phyloP scores from a whole-genome alignment of 2,329 filamentous ascomycete genomes.

The Stemphylium lycopersici region DNA sequence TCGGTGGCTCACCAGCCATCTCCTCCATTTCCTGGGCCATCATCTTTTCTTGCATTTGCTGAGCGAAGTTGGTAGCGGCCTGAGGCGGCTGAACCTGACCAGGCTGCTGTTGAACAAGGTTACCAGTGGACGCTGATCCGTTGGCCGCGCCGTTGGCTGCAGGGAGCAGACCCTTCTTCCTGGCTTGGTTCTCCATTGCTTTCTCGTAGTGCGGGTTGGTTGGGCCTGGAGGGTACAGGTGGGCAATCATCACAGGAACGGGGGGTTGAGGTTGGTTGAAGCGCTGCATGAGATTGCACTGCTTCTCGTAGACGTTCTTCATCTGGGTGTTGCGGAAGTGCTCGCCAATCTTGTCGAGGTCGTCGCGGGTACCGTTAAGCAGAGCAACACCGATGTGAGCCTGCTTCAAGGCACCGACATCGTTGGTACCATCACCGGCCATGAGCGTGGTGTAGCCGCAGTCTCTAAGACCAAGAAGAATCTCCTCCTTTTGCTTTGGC shows the following conservation, averaged over 20 bases:
- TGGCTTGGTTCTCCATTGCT: slow-evolving; percentile 84
- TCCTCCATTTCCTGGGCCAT: slow-evolving; percentile 83
- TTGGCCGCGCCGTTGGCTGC: slow-evolving; percentile 53
- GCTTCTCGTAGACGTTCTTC: slow-evolving; percentile 99
- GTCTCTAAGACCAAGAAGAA: slow-evolving; percentile 93
- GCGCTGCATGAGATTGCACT: slow-evolving; percentile 85
- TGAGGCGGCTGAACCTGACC: slow-evolving; percentile 61
- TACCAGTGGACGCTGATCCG: slow-evolving; percentile 26
- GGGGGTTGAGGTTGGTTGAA: slow-evolving; percentile 96
- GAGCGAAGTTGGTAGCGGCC: slow-evolving; percentile 73
- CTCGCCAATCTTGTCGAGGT: slow-evolving; percentile 88
- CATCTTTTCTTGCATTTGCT: slow-evolving; percentile 77
- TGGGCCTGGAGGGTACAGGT: slow-evolving; percentile 89
- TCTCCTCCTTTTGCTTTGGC: slow-evolving; percentile 98
- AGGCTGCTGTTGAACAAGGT: slow-evolving; percentile 46
- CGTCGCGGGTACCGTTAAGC: slow-evolving; percentile 90
- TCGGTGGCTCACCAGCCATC: slow-evolving; percentile 82
- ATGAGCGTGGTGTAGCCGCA: slow-evolving; percentile 98
- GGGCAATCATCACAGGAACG: slow-evolving; percentile 88
- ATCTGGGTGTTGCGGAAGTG: slow-evolving; percentile 94
- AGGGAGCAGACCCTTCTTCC: slow-evolving; percentile 72
- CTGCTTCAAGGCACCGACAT: slow-evolving; percentile 96
- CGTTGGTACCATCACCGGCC: slow-evolving; percentile 98
- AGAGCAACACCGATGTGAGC: slow-evolving; percentile 96
- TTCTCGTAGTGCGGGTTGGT: slow-evolving; percentile 93